Conservation (phyloP, 2,329 filamentous ascomycete genomes). For the Penicillium sclerotigenum region DNA sequence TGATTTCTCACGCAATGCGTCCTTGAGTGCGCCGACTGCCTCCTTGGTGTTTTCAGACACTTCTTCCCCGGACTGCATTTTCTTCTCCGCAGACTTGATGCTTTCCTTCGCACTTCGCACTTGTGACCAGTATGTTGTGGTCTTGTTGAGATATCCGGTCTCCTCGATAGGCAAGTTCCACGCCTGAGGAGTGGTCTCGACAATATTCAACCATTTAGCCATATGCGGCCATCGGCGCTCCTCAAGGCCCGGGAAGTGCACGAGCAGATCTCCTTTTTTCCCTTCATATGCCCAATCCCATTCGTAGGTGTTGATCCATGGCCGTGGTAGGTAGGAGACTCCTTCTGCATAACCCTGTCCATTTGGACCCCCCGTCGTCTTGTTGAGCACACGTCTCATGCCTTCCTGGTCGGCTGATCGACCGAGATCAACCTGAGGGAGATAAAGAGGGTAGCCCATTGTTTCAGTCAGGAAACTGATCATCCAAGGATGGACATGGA, state of each 20-base stretch:
- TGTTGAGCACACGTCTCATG: constrained; percentile 22
- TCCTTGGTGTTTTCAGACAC: background rate
- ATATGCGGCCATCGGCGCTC: constrained; percentile 27
- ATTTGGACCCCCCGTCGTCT: constrained; percentile 15
- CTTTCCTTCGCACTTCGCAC: constrained; percentile 1
- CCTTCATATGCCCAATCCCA: constrained; percentile 28
- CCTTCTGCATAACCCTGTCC: constrained; percentile 17
- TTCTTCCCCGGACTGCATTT: background rate
- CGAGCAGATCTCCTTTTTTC: constrained; percentile 27
- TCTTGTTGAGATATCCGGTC: constrained; percentile 20
- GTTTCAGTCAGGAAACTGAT: constrained; percentile 30
- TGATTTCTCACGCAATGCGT: background rate
- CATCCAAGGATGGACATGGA: constrained; percentile 36
- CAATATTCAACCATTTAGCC: constrained; percentile 26
- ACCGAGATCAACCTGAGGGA: constrained; percentile 21
- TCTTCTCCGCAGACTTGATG: background rate
- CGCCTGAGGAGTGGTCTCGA: constrained; percentile 17
- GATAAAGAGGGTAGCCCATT: constrained; percentile 24
- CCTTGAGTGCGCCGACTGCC: background rate
- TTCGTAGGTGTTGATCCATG: constrained; percentile 31
- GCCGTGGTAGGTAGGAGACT: constrained; percentile 20
- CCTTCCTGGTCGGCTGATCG: constrained; percentile 24
- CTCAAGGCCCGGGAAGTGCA: constrained; percentile 31
- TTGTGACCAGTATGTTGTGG: constrained; percentile 22
- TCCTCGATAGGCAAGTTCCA: constrained; percentile 25